A percentile compares a stretch with the other conserved stretches of the same genome.
These are phyloP conservation scores for Colletotrichum gloeosporioides DNA, from an alignment of 2,329 filamentous ascomycete species.

Conservation along the genomic window DNA sequence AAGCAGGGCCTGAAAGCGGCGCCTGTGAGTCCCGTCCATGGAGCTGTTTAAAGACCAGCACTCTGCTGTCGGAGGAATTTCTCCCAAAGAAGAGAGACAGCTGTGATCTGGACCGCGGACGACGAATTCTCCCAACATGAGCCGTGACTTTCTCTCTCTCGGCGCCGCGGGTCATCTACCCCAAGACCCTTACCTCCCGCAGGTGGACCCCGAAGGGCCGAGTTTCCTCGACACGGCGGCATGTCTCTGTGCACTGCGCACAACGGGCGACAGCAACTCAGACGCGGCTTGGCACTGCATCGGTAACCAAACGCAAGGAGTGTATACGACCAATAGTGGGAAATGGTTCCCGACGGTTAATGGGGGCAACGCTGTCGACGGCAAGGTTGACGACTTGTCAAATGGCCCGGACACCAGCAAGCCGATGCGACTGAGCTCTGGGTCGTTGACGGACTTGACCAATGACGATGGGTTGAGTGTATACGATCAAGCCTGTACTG, in stretches of 20 bases:
- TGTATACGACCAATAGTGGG: slow-evolving; percentile 39
- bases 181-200: slow-evolving; percentile 43
- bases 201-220: slow-evolving; percentile 33
- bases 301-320: slow-evolving; percentile 45
- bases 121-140: neutral
- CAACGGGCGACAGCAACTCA: slow-evolving; percentile 17
- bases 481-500: slow-evolving; percentile 47
- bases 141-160: neutral
- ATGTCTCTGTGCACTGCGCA: slow-evolving; percentile 42
- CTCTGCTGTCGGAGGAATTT: neutral
- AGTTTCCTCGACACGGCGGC: slow-evolving; percentile 44
- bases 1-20: neutral
- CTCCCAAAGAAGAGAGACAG: neutral
- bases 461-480: slow-evolving; percentile 28
- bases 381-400: slow-evolving; percentile 39
- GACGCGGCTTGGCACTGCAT: slow-evolving; percentile 47
- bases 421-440: slow-evolving; percentile 33
- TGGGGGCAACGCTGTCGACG: slow-evolving; percentile 24
- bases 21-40: neutral
- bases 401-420: slow-evolving; percentile 37
- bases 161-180: slow-evolving; percentile 24
- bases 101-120: neutral
- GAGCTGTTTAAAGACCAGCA: neutral
- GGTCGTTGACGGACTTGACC: slow-evolving; percentile 24
- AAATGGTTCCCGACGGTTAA: slow-evolving; percentile 46